Evolutionary conservation across 257 asterid genomes (phyloP).

Genomic region (Nicotiana sylvestris): DNA sequence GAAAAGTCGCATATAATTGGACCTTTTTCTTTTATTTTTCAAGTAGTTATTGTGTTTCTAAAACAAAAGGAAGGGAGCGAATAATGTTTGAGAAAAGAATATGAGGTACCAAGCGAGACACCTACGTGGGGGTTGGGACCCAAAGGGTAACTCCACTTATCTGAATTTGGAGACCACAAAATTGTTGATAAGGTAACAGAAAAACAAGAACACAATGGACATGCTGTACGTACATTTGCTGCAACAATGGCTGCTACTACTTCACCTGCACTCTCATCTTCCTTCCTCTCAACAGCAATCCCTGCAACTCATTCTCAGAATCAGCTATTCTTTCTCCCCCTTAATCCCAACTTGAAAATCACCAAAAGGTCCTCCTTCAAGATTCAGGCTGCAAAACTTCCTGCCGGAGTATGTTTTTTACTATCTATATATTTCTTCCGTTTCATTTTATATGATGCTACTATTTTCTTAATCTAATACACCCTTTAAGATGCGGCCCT

Average conservation of each 20-base stretch:
- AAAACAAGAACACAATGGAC: background rate
- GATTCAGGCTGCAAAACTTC: conserved; percentile 73
- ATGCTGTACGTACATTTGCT: background rate
- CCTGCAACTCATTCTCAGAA: conserved; percentile 10
- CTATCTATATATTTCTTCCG: background rate
- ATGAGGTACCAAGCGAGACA: background rate
- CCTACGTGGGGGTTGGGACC: background rate
- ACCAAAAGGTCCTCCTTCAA: conserved; percentile 33
- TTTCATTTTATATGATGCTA: background rate
- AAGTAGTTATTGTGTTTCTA: no score
- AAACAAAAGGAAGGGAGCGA: background rate
- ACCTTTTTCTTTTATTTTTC: no score
- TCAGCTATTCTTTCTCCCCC: conserved; percentile 15
- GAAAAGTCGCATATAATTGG: no score
- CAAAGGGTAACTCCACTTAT: background rate
- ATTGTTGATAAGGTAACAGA: background rate
- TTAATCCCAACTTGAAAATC: background rate
- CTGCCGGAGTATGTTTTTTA: conserved; percentile 52
- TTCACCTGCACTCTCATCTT: conserved; percentile 35
- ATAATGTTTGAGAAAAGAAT: background rate
- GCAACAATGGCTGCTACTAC: conserved; percentile 22
- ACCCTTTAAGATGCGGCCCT: no score
- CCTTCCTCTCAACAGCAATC: conserved; percentile 36
- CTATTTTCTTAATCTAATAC: no score
- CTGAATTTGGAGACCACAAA: background rate